A percentile compares a stretch with the other conserved stretches of the same genome.
Conservation (phyloP, 805 yeast genomes). For the Pichia nanzhaoensis region DNA sequence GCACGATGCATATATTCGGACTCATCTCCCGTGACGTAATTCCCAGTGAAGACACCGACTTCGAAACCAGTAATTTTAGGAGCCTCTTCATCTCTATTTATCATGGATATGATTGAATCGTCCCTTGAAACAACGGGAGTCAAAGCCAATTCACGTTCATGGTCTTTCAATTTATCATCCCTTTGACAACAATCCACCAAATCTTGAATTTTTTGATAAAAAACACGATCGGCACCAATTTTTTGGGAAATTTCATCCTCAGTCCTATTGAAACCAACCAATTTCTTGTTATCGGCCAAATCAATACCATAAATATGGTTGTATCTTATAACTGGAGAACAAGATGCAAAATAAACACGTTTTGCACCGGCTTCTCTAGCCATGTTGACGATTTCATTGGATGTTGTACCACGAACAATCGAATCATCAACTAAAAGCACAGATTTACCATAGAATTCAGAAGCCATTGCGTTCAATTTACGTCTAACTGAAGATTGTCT, state of each 20-base stretch:
- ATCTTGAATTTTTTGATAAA: slow-evolving; percentile 82
- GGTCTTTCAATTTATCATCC: slow-evolving; percentile 26
- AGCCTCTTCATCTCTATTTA: slow-evolving; percentile 15
- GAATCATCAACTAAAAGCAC: slow-evolving; percentile 95
- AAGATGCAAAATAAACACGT: slow-evolving; percentile 91
- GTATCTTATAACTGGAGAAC: slow-evolving; percentile 95
- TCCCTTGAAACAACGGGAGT: slow-evolving; percentile 32
- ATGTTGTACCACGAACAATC: slow-evolving; percentile 95
- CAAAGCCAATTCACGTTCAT: slow-evolving; percentile 29
- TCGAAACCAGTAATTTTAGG: slow-evolving; percentile 60
- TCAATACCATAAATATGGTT: slow-evolving; percentile 98
- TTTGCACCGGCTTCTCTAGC: slow-evolving; percentile 98
- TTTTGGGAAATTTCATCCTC: slow-evolving; percentile 69
- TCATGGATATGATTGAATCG: slow-evolving; percentile 24
- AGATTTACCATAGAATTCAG: slow-evolving; percentile 78
- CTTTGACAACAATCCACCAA: slow-evolving; percentile 67
- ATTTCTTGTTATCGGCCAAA: slow-evolving; percentile 88
- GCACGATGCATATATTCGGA: slow-evolving; percentile 73
- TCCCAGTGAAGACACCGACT: slow-evolving; percentile 94
- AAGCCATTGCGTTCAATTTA: slow-evolving; percentile 92
- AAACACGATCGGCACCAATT: slow-evolving; percentile 86
- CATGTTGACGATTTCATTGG: slow-evolving; percentile 93
- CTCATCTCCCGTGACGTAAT: slow-evolving; percentile 91
- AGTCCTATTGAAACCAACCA: slow-evolving; percentile 77
- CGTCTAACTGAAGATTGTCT: slow-evolving; percentile 90